Percentiles rank a stretch among this genome's conserved stretches.
These are phyloP conservation scores for Achlya hypogyna DNA, from an alignment of 352 stramenopile genomes.

Conservation along the genomic window DNA sequence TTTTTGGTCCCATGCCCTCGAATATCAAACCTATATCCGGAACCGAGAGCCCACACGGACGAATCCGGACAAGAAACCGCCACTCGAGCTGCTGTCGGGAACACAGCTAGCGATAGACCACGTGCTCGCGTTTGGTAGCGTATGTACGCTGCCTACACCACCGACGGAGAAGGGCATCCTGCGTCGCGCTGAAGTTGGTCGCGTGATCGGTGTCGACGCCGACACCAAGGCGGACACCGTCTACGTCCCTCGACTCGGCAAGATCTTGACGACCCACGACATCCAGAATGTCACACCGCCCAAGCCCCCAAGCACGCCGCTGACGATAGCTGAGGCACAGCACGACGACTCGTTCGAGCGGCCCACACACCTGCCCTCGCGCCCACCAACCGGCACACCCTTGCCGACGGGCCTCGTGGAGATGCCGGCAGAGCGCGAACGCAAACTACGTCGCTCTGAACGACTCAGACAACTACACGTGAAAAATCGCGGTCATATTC, in stretches of 20 bases:
- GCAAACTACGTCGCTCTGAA: too few species aligned
- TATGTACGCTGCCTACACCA: too few species aligned
- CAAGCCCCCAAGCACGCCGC: too few species aligned
- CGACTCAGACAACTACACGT: too few species aligned
- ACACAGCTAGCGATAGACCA: neutral
- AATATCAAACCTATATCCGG: neutral
- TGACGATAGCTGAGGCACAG: too few species aligned
- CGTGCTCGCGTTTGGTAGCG: neutral
- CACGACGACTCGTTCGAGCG: too few species aligned
- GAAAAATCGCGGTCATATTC: too few species aligned
- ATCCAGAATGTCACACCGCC: neutral
- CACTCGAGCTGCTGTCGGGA: neutral
- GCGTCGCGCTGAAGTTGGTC: neutral
- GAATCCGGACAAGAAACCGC: too few species aligned
- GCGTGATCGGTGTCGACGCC: neutral
- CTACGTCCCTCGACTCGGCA: neutral
- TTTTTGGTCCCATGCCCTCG: too few species aligned
- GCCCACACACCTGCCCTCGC: neutral
- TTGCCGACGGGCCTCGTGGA: neutral
- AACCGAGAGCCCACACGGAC: too few species aligned
- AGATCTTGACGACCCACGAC: neutral
- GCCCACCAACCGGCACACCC: neutral
- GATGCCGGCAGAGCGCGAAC: too few species aligned
- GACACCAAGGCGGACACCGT: neutral
- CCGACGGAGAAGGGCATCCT: neutral